A percentile compares a stretch with the other conserved stretches of the same genome.
phyloP scores from a whole-genome alignment of 768 basidiomycete genomes.

The Leucocoprinus leucothites region DNA sequence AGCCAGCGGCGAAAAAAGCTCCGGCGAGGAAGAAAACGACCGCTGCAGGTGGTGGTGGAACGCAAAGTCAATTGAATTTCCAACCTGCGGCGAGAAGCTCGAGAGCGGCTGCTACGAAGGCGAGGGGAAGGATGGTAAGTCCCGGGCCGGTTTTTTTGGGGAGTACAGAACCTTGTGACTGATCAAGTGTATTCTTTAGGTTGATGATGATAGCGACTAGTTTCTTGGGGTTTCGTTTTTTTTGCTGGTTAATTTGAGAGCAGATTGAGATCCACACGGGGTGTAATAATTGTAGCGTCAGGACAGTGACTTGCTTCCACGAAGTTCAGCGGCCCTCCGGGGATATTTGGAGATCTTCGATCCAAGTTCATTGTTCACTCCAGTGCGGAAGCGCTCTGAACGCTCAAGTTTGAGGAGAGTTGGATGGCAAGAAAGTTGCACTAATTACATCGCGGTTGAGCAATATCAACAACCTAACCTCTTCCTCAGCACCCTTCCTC shows the following conservation, averaged over 20 bases:
- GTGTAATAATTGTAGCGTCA: too few species aligned
- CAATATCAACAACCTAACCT: background rate
- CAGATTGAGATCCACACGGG: too few species aligned
- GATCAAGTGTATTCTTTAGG: background rate
- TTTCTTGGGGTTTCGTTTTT: background rate
- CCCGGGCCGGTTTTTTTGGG: background rate
- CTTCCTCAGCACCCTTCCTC: constrained; percentile 47
- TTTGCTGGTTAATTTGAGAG: background rate
- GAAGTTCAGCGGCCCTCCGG: too few species aligned
- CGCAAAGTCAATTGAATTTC: constrained; percentile 61
- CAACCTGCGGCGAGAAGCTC: constrained; percentile 57
- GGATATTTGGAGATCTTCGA: too few species aligned
- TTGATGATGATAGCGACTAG: constrained; percentile 21
- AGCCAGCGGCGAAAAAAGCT: constrained; percentile 39
- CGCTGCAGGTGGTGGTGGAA: constrained; percentile 32
- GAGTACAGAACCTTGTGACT: background rate
- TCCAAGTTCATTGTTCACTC: too few species aligned
- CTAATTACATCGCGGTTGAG: too few species aligned
- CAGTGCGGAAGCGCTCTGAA: too few species aligned
- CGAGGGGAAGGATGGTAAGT: constrained; percentile 58
- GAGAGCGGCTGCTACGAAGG: constrained; percentile 66
- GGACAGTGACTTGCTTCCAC: too few species aligned
- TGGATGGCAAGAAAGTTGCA: too few species aligned
- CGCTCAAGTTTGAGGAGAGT: too few species aligned
- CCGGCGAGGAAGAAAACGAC: constrained; percentile 50